Base-by-base conservation (phyloP, 2,329 filamentous ascomycete genomes). In the Biscogniauxia sp. region DNA sequence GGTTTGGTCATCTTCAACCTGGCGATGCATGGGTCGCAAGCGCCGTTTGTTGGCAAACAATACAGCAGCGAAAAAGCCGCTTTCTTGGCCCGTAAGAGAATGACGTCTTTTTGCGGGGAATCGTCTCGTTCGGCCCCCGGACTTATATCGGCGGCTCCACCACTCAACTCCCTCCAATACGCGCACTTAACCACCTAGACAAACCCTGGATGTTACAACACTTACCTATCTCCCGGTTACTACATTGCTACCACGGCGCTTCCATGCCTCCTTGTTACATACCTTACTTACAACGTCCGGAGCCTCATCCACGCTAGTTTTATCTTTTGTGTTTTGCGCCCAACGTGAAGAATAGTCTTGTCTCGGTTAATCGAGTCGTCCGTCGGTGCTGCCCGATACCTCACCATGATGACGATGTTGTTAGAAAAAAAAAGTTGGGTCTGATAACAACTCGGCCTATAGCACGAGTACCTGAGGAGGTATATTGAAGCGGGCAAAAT, bases 111-210 rank as follows among this genome's bases (percentile, higher is more conserved):
- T 32, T 53, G 60, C 61, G 51, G 51, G 55, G 63, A 52, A 50
- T 51, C 55, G 13, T 50, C 53, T 53, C 26, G 15, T 54, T 62
- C 59, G 37, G 58, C 53, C 59, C 52, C 28, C 65, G 65, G 65
- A 58, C 61, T 63, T 67, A 67, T 63, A 66, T 67, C 65, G 65
- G 65, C 59, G 61, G 54, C 63, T 61, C 51, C 51, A 58, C 56
- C 32, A 19, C 54, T 45, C 17, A n/a, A 13, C 11, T 45, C 5
- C 37, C 37, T 45, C 37, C 37, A 45, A 17, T n/a, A 45, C 37
- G 15, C 15, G 37, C 37, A 6, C 37, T 7, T 7, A 32, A 32
- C 2, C 28, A 32, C 7, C 28, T 2, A 32, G 6, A 23, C 23
- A 23, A 32, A 32, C 6, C 28, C 28, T 32, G 28, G 28, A 32